These are phyloP conservation scores for Entonaema liquescens DNA, from an alignment of 495 filamentous ascomycete genomes.

Conservation along the genomic window DNA sequence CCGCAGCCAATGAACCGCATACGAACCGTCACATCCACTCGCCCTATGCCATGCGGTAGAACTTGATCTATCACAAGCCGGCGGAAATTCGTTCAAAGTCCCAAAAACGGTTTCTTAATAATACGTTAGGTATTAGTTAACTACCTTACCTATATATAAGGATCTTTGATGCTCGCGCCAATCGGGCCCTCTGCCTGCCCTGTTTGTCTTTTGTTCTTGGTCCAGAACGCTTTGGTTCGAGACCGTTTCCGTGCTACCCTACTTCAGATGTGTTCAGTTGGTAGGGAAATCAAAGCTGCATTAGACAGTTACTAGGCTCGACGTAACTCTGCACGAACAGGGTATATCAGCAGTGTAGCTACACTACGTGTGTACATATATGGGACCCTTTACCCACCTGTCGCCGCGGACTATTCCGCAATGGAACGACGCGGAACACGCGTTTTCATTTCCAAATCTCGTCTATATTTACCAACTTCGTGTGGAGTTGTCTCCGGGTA, in stretches of 20 bases:
- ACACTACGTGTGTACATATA: neutral
- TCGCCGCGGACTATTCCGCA: neutral
- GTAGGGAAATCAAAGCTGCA: neutral
- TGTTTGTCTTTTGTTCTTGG: neutral
- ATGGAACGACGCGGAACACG: constrained; percentile 12
- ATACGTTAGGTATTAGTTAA: too few relatives aligned
- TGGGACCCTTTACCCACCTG: neutral
- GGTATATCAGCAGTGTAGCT: neutral
- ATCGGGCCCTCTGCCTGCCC: constrained; percentile 15
- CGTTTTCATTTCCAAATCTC: neutral
- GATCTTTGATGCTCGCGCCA: neutral
- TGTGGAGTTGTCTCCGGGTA: constrained; percentile 18
- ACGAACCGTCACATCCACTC: neutral
- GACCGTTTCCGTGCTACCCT: constrained; percentile 12
- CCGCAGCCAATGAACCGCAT: neutral
- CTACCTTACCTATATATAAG: too few relatives aligned
- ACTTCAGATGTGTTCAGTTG: neutral
- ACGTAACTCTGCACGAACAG: constrained; percentile 1
- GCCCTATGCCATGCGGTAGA: neutral
- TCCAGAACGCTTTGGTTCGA: constrained; percentile 8
- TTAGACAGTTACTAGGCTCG: neutral
- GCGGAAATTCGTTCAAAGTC: neutral
- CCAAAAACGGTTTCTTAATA: neutral
- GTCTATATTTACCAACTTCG: neutral
- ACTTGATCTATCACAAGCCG: neutral